These are phyloP conservation scores for Kwoniella botswanensis DNA, from an alignment of 768 basidiomycete genomes.

Conservation along the genomic window DNA sequence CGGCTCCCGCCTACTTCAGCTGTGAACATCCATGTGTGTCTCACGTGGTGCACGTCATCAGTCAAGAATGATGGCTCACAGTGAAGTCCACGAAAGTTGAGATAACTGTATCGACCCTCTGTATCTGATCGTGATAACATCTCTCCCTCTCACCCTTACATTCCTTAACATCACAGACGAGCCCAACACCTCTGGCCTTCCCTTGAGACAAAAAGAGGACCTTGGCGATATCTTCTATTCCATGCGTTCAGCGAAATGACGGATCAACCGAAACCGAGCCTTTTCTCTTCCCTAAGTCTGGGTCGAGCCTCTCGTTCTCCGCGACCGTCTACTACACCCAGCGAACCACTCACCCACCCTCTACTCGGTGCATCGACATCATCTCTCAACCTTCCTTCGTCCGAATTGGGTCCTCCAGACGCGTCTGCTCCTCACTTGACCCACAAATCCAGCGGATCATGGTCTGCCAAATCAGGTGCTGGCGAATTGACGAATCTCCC, in stretches of 20 bases:
- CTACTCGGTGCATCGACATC: conserved; percentile 47
- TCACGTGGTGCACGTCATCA: conserved; percentile 15
- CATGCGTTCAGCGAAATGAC: not conserved
- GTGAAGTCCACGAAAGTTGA: not conserved
- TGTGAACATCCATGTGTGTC: not conserved
- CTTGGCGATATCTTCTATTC: not conserved
- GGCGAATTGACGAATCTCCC: conserved; percentile 32
- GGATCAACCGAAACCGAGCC: conserved; percentile 24
- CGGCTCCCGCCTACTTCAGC: too few relatives aligned
- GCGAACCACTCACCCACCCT: conserved; percentile 48
- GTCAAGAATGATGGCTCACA: not conserved
- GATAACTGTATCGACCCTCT: not conserved
- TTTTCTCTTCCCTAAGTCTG: conserved; percentile 49
- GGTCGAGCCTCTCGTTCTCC: conserved; percentile 36
- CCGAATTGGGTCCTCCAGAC: conserved; percentile 1
- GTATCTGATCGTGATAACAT: too few relatives aligned
- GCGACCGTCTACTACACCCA: conserved; percentile 20
- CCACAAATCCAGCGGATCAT: conserved; percentile 18
- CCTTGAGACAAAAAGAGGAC: too few relatives aligned
- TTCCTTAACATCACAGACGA: too few relatives aligned
- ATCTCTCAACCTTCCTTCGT: conserved; percentile 32
- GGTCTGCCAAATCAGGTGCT: conserved; percentile 9
- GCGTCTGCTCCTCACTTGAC: not conserved
- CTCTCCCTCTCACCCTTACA: too few relatives aligned
- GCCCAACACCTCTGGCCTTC: too few relatives aligned